Percentiles rank a stretch among this genome's conserved stretches.
These are phyloP conservation scores for Serendipita sp. DNA, from an alignment of 768 basidiomycete species.

Conservation along the genomic window DNA sequence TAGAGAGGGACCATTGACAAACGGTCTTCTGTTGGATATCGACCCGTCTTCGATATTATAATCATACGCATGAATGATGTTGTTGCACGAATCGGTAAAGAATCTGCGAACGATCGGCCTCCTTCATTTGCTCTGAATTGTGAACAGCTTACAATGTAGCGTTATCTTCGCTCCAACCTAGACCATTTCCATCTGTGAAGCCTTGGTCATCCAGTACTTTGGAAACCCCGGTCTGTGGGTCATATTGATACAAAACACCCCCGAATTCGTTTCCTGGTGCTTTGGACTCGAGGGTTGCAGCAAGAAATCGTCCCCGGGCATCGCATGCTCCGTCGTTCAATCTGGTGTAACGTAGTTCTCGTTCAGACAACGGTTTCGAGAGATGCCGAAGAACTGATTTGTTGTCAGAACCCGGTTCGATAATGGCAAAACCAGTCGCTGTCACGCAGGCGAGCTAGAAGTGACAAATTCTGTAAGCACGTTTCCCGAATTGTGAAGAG, in stretches of 20 bases:
- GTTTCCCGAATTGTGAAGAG: background rate
- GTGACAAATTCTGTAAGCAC: conserved; percentile 6
- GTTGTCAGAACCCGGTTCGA: conserved; percentile 23
- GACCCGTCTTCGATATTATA: conserved; percentile 37
- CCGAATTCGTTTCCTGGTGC: conserved; percentile 27
- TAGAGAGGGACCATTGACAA: conserved; percentile 38
- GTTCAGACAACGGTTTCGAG: conserved; percentile 31
- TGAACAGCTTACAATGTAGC: conserved; percentile 33
- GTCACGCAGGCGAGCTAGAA: conserved; percentile 42
- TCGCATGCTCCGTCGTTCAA: conserved; percentile 64
- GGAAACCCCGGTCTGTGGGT: conserved; percentile 32
- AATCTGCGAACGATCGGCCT: conserved; percentile 23
- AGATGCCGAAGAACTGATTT: conserved; percentile 28
- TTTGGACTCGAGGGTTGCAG: conserved; percentile 40
- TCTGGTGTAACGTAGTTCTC: conserved; percentile 29
- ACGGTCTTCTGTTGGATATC: conserved; percentile 37
- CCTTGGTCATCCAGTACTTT: conserved; percentile 31
- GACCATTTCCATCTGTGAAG: conserved; percentile 37
- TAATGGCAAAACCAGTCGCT: conserved; percentile 36
- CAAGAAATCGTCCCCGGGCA: conserved; percentile 43
- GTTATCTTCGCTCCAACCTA: conserved; percentile 47
- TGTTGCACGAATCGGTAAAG: conserved; percentile 51
- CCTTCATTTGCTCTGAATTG: too few species aligned
- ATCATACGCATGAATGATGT: conserved; percentile 51
- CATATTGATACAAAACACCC: conserved; percentile 42